Conservation (phyloP, 1,139 yeast species). For the Lodderomyces parapsilosis region DNA sequence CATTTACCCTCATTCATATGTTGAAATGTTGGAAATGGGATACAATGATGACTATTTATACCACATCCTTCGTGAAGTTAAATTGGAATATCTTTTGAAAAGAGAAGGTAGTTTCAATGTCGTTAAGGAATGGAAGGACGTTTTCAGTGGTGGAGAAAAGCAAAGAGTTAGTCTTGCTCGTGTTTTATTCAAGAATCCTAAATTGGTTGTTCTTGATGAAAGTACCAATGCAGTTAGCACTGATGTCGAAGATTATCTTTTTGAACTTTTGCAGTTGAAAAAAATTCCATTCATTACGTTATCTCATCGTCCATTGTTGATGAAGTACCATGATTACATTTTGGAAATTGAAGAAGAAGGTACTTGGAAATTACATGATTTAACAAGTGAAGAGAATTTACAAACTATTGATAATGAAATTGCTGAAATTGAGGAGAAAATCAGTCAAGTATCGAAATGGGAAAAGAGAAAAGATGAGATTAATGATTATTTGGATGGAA, state of each 20-base stretch:
- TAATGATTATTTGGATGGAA: conserved; percentile 43
- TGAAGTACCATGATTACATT: conserved; percentile 79
- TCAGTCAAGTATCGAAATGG: conserved; percentile 53
- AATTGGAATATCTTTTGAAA: conserved; percentile 70
- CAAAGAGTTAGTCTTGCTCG: conserved; percentile 91
- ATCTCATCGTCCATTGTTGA: conserved; percentile 80
- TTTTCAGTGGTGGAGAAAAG: conserved; percentile 92
- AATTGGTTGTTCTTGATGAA: conserved; percentile 84
- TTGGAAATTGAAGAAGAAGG: conserved; percentile 53
- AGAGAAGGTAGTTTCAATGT: conserved; percentile 64
- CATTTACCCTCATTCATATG: conserved; percentile 78
- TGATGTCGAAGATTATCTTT: conserved; percentile 87
- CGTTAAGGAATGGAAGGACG: conserved; percentile 82
- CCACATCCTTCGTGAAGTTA: conserved; percentile 70
- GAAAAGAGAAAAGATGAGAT: conserved; percentile 47
- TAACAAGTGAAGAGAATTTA: conserved; percentile 61
- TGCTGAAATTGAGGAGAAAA: conserved; percentile 53
- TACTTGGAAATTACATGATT: conserved; percentile 44
- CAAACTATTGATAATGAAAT: conserved; percentile 66
- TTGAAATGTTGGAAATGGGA: conserved; percentile 75
- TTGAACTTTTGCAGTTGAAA: conserved; percentile 69
- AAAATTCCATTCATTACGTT: conserved; percentile 80
- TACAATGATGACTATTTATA: conserved; percentile 67
- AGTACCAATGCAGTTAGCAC: conserved; percentile 91
- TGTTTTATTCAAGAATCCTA: conserved; percentile 76